Base-by-base conservation (phyloP, 768 basidiomycete species). In the Tylopilus plumbeoviolaceoides region DNA sequence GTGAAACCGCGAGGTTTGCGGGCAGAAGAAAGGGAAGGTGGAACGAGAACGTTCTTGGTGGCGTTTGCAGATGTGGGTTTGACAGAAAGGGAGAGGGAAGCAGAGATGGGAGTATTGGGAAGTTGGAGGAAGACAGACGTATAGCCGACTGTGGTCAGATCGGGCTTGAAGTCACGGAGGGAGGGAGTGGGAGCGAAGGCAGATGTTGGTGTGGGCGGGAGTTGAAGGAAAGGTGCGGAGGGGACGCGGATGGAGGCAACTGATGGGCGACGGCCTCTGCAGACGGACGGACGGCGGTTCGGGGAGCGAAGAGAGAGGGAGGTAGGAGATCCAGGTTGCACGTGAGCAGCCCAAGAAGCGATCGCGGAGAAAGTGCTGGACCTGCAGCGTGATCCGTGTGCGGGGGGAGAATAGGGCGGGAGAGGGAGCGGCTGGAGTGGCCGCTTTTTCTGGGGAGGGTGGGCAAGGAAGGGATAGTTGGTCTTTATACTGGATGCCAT, bases 311-410 rank as follows among this genome's bases (percentile, higher is more conserved):
- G 74, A 33, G 74, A 69, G n/a, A 60, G 46, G 11, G 75, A 72
- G 0, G 68, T 73, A 4, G 87, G 86, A 15, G 86, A 83, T 7
- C 86, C 87, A 5, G 87, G 87, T 51, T 84, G 81, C 50, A 89
- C 84, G 56, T 71, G 74, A 18, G 80, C 70, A 5, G 80, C 84
- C 87, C 87, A 90, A 36, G 79, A 58, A 15, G 77, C 62, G 43
- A 89, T 85, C 36, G 74, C 62, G 2, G 77, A 70, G 57, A 74
- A 74, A 2, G 80, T 76, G 48, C 70, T 75, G 20, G 80, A 76
- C 57, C 73, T 73, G 45, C 23, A 5, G 23, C 65, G 67, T 12
- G 50, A 58, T 59, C 30, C 23, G 30, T 35, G n/a, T 9, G 12
- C 27, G n/a, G 20, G 45, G 10, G 23, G 38, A 4, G 53, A 21